These are phyloP conservation scores for Schoenoplectus tabernaemontani DNA, from an alignment of 202 grass and related monocot genomes.

Conservation along the genomic window DNA sequence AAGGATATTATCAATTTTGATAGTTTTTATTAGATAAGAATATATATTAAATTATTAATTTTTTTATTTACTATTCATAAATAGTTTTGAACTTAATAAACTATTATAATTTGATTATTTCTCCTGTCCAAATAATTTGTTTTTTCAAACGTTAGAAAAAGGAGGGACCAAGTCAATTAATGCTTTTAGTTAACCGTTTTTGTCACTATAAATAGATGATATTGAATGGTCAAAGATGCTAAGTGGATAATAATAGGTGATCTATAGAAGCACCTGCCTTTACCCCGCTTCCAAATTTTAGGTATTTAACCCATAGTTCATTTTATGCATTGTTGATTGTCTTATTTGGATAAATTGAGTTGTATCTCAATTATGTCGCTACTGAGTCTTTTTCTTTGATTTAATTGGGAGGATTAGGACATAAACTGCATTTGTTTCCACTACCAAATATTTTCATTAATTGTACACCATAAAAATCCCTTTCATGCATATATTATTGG, in stretches of 20 bases:
- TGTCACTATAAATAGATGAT: not conserved
- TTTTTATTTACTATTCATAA: too few species aligned
- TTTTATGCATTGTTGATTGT: not conserved
- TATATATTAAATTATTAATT: too few species aligned
- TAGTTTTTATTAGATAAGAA: too few species aligned
- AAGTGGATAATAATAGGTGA: not conserved
- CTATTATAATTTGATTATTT: too few species aligned
- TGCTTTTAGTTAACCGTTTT: too few species aligned
- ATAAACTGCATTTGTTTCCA: not conserved
- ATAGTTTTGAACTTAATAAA: too few species aligned
- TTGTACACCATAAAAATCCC: not conserved
- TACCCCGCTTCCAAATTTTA: not conserved
- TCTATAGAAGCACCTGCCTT: not conserved
- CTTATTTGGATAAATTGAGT: not conserved
- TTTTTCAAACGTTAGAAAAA: too few species aligned
- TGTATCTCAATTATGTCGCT: not conserved
- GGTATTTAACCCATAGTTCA: not conserved
- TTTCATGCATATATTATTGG: not conserved
- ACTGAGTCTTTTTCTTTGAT: not conserved
- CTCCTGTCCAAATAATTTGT: too few species aligned
- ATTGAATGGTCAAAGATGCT: not conserved
- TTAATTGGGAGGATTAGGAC: not conserved
- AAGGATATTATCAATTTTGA: too few species aligned
- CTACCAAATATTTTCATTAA: slow-evolving; percentile 9
- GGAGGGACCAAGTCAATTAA: too few species aligned